Conservation (phyloP, 2,329 filamentous ascomycete species). For the Trichophyton simii region DNA sequence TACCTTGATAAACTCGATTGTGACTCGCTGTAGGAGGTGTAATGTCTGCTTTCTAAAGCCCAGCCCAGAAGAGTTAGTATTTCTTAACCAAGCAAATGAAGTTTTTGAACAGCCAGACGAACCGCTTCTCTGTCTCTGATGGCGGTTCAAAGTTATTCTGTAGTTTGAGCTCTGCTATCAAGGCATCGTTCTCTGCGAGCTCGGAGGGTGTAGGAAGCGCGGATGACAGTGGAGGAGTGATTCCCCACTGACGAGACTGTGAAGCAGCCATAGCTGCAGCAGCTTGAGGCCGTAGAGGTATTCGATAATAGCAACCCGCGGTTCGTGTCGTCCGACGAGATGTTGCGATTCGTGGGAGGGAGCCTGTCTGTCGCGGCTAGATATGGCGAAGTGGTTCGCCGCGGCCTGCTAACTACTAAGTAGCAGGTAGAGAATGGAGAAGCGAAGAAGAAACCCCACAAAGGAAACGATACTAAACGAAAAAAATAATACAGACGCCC, state of each 20-base stretch:
- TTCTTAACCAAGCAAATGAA: background rate
- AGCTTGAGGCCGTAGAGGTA: background rate
- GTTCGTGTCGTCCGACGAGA: background rate
- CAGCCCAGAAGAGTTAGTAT: background rate
- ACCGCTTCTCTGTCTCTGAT: slow-evolving; percentile 75
- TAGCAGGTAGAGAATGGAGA: background rate
- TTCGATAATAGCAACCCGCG: background rate
- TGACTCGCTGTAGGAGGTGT: slow-evolving; percentile 61
- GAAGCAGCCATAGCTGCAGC: slow-evolving; percentile 24
- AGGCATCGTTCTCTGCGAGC: slow-evolving; percentile 59
- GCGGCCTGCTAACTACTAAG: background rate
- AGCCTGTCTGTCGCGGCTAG: background rate
- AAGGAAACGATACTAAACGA: background rate
- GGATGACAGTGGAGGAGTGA: slow-evolving; percentile 73
- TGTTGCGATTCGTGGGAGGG: background rate
- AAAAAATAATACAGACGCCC: background rate
- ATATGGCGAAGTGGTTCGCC: background rate
- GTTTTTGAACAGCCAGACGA: slow-evolving; percentile 10
- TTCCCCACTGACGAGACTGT: slow-evolving; percentile 47
- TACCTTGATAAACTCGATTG: slow-evolving; percentile 72
- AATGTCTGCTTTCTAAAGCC: slow-evolving; percentile 55
- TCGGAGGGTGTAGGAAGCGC: slow-evolving; percentile 65
- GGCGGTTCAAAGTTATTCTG: slow-evolving; percentile 87
- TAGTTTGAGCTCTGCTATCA: slow-evolving; percentile 71
- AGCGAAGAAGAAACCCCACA: background rate